Evolutionary conservation across 2,329 filamentous ascomycete species (phyloP), one percentile per base, ranked within the genome.

Genomic region (Rutstroemia sp.): DNA sequence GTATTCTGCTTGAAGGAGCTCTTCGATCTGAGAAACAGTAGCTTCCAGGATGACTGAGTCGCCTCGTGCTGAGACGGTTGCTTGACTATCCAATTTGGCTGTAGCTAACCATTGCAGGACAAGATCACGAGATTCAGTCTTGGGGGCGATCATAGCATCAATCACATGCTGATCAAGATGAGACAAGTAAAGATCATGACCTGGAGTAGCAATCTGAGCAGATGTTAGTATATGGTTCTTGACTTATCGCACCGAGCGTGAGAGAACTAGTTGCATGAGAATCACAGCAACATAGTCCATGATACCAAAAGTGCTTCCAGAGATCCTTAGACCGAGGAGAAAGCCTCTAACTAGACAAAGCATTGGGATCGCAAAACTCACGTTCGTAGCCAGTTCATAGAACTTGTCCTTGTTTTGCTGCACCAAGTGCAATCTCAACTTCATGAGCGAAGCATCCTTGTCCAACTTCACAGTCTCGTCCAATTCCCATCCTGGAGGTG

Each of bases 91-190:
- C 65, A 59, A 81, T 71, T 57, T 75, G 76, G 66, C 79, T 73
- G 60, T 77, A 74, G 69, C 68, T 8, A 85, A 72, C 81, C 80
- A 85, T 54, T 79, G 72, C 56, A 79, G 73, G n/a, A 84, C 78
- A n/a, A 79, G 71, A 37, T 77, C 68, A 14, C 75, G 68, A 0
- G 80, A 78, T 63, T 82, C 73, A 4, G 79, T 72, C 6, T 74
- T 72, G 2, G 82, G 81, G 58, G 74, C 73, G 51, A 84, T 71
- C 45, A 84, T 73, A 46, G 76, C 71, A 50, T 79, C 71, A 30
- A 85, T 77, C 52, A 81, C 75, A 14, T 75, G 68, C 7, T 74
- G 71, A 30, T 71, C 75, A 51, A 83, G 70, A 65, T 83, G 79
- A 56, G 76, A 70, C 54, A 80, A 79, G 60, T 83, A 83, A 30